Evolutionary conservation across 2,329 filamentous ascomycete genomes (phyloP).

Genomic region (Scopulariopsis brevicaulis): DNA sequence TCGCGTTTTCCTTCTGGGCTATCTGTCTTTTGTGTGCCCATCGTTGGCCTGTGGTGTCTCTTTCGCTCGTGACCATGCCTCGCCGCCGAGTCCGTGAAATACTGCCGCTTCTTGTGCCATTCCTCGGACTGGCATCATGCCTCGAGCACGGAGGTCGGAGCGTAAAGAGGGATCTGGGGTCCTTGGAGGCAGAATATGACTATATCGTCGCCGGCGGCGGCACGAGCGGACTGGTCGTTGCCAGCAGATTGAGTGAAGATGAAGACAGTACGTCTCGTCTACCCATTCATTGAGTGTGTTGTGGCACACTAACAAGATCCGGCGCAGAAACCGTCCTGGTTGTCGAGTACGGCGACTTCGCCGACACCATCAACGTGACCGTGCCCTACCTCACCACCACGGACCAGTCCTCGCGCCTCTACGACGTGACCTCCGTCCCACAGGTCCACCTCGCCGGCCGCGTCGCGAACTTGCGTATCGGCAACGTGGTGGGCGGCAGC

Average conservation of each 20-base stretch:
- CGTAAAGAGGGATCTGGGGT: slow-evolving; percentile 9
- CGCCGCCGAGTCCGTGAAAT: not conserved
- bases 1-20: not conserved
- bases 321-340: slow-evolving; percentile 12
- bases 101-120: not conserved
- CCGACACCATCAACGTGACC: slow-evolving; percentile 11
- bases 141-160: not conserved
- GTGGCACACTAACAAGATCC: not conserved
- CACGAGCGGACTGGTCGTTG: slow-evolving; percentile 20
- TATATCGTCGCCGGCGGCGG: slow-evolving; percentile 18
- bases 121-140: not conserved
- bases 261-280: slow-evolving; percentile 9
- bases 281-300: not conserved
- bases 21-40: not conserved
- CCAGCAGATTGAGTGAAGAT: slow-evolving; percentile 20
- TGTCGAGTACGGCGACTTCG: slow-evolving; percentile 17
- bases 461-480: slow-evolving; percentile 11
- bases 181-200: slow-evolving; percentile 15
- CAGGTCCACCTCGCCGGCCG: slow-evolving; percentile 13
- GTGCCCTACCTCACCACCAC: slow-evolving; percentile 11
- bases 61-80: not conserved
- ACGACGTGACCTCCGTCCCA: slow-evolving; percentile 13
- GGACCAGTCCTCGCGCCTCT: slow-evolving; percentile 8
- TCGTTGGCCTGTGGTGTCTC: not conserved
- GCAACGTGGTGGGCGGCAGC: slow-evolving; percentile 16